Conservation (phyloP, 2,329 filamentous ascomycete genomes). For the Lasiodiplodia hormozganensis region DNA sequence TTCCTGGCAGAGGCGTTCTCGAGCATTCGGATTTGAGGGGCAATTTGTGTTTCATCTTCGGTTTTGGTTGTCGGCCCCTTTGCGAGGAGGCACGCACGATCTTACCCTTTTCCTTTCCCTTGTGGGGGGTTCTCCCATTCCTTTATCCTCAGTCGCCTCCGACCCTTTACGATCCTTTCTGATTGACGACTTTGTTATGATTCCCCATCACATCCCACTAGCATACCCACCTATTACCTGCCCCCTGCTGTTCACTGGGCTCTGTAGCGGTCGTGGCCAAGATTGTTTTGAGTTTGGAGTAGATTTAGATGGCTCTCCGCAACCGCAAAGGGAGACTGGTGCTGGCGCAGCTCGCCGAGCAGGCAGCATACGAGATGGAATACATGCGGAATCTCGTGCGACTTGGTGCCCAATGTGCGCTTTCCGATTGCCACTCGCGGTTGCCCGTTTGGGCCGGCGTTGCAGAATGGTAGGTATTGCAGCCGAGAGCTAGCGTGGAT, state of each 20-base stretch:
- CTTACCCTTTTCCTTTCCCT: not conserved
- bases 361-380: slow-evolving; percentile 13
- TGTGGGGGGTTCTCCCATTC: slow-evolving; percentile 6
- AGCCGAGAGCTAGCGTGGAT: too few relatives aligned
- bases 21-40: slow-evolving; percentile 19
- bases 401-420: not conserved
- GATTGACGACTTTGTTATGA: slow-evolving; percentile 24
- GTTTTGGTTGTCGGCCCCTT: slow-evolving; percentile 14
- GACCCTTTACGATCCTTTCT: slow-evolving; percentile 26
- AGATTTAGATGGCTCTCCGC: slow-evolving; percentile 24
- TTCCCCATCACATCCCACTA: slow-evolving; percentile 8
- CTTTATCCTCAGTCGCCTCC: slow-evolving; percentile 21
- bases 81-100: slow-evolving; percentile 4
- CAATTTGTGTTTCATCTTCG: slow-evolving; percentile 8
- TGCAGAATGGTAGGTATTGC: too few relatives aligned
- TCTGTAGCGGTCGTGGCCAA: slow-evolving; percentile 11
- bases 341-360: slow-evolving; percentile 22
- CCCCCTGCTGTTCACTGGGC: slow-evolving; percentile 11
- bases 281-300: slow-evolving; percentile 14
- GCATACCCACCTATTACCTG: slow-evolving; percentile 1
- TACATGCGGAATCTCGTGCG: not conserved
- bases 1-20: slow-evolving; percentile 19
- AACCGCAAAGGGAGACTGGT: slow-evolving; percentile 11
- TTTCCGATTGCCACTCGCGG: not conserved
- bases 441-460: not conserved